A percentile compares a stretch with the other conserved stretches of the same genome.
Conservation (phyloP, 1,284 basidiomycete species). For the Irpex sp. region DNA sequence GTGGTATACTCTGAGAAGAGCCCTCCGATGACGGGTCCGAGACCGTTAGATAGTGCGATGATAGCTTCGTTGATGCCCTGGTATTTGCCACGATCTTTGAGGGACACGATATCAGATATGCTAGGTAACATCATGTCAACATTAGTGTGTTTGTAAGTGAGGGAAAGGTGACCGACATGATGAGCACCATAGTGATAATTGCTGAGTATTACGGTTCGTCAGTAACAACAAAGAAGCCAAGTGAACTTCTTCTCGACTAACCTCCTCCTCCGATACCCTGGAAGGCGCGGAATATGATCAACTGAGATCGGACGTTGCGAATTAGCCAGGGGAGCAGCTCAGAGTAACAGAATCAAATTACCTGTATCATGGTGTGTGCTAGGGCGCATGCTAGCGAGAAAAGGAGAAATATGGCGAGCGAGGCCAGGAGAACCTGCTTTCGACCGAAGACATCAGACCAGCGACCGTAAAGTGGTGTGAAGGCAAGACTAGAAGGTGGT, state of each 20-base stretch:
- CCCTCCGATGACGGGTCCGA: slow-evolving; percentile 12
- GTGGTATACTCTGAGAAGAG: slow-evolving; percentile 12
- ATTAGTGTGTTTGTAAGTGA: not conserved
- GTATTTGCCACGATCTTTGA: slow-evolving; percentile 25
- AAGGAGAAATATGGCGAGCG: slow-evolving; percentile 33
- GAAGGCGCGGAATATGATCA: slow-evolving; percentile 42
- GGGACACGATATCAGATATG: slow-evolving; percentile 26
- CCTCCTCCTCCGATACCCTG: slow-evolving; percentile 31
- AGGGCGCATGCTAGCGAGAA: slow-evolving; percentile 28
- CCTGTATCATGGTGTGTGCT: slow-evolving; percentile 32
- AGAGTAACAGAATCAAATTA: not conserved
- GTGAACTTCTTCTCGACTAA: not conserved
- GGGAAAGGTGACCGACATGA: slow-evolving; percentile 12
- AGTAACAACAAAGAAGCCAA: slow-evolving; percentile 12
- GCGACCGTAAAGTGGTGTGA: slow-evolving; percentile 28
- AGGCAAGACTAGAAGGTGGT: slow-evolving; percentile 20
- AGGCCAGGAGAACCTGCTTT: slow-evolving; percentile 34
- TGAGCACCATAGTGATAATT: slow-evolving; percentile 17
- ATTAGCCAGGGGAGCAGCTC: not conserved
- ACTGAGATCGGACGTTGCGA: slow-evolving; percentile 2
- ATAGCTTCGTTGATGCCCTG: slow-evolving; percentile 20
- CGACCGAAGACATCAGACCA: slow-evolving; percentile 36
- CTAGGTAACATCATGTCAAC: slow-evolving; percentile 8
- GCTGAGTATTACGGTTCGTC: slow-evolving; percentile 1
- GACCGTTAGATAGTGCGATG: slow-evolving; percentile 24